phyloP scores from a whole-genome alignment of 768 basidiomycete species.

The Gymnopilus junonius region DNA sequence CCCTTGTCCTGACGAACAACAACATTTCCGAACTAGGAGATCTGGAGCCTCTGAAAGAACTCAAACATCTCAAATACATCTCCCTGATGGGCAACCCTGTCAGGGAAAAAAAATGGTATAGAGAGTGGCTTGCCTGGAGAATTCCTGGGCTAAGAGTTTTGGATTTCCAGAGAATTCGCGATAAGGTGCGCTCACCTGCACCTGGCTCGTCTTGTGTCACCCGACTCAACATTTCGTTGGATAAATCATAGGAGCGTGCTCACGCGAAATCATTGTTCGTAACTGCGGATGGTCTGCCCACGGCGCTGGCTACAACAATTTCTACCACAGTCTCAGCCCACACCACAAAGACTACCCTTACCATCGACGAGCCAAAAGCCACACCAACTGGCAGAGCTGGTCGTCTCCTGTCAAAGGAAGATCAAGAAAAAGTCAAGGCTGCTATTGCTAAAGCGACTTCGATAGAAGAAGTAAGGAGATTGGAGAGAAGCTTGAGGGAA shows the following conservation, averaged over 20 bases:
- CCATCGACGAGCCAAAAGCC: constrained; percentile 80
- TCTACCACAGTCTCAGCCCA: constrained; percentile 73
- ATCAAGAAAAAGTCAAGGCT: constrained; percentile 83
- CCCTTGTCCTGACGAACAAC: constrained; percentile 86
- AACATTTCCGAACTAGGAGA: constrained; percentile 81
- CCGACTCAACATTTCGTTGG: constrained; percentile 14
- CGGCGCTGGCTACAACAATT: constrained; percentile 79
- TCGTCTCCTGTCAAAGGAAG: constrained; percentile 89
- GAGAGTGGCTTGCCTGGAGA: constrained; percentile 93
- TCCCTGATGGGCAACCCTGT: constrained; percentile 85
- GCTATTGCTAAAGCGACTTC: constrained; percentile 92
- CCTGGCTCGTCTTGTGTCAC: constrained; percentile 24
- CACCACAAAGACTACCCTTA: constrained; percentile 62
- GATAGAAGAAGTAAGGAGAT: constrained; percentile 83
- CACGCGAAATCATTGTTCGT: constrained; percentile 76
- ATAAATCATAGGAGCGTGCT: constrained; percentile 72
- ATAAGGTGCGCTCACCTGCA: constrained; percentile 77
- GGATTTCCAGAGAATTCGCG: constrained; percentile 93
- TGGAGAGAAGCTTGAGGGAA: constrained; percentile 83
- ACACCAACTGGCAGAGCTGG: constrained; percentile 72
- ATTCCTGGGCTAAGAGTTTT: constrained; percentile 87
- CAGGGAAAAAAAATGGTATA: constrained; percentile 92
- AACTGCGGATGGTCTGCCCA: constrained; percentile 78
- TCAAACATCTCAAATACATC: constrained; percentile 75
- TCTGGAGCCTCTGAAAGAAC: constrained; percentile 80